phyloP scores from a whole-genome alignment of 2,329 filamentous ascomycete genomes.

The Fusarium hostae region DNA sequence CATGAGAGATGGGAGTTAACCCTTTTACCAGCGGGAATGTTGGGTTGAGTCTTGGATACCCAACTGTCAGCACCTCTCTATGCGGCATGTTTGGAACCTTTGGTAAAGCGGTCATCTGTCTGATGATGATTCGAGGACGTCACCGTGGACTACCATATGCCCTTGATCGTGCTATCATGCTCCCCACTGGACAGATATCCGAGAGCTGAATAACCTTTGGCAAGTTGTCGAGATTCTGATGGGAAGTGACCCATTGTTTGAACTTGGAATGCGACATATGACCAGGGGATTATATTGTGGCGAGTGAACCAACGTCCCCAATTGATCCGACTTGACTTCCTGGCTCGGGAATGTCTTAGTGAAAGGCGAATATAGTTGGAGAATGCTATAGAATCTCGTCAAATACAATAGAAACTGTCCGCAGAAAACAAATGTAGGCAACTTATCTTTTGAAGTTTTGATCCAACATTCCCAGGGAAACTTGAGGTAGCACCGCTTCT shows the following conservation, averaged over 20 bases:
- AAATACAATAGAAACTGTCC: background rate
- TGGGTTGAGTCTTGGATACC: slow-evolving; percentile 48
- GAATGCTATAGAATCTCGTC: background rate
- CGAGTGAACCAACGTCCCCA: no score
- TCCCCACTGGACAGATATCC: slow-evolving; percentile 23
- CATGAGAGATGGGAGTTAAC: background rate
- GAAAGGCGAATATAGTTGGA: background rate
- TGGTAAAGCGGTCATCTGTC: slow-evolving; percentile 49
- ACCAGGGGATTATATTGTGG: no score
- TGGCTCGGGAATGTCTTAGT: rapidly evolving
- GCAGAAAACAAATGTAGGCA: no score
- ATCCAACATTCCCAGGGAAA: background rate
- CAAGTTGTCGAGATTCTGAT: background rate
- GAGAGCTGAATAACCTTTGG: background rate
- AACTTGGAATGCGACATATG: no score
- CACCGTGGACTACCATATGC: slow-evolving; percentile 49
- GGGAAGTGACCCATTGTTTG: no score
- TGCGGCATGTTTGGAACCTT: slow-evolving; percentile 45
- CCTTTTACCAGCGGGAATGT: slow-evolving; percentile 45
- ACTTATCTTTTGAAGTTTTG: background rate
- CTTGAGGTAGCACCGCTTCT: background rate
- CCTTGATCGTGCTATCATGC: slow-evolving; percentile 48
- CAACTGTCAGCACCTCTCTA: slow-evolving; percentile 42
- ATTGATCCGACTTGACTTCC: background rate
- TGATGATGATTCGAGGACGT: slow-evolving; percentile 51